Base-by-base conservation (phyloP, 495 filamentous ascomycete species). In the Evernia prunastri region DNA sequence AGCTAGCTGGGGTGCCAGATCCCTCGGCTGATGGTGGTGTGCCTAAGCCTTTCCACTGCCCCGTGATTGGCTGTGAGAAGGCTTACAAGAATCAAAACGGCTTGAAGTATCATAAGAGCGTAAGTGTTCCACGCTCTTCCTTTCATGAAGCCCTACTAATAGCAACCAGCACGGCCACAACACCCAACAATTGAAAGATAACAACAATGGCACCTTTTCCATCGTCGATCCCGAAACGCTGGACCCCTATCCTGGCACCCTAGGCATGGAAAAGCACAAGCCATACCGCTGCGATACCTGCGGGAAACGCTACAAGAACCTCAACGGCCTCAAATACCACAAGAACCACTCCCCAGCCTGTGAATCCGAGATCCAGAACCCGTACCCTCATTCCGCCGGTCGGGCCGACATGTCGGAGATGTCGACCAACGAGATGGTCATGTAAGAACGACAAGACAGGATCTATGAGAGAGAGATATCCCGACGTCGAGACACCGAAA, bases 51-150 rank as follows among this genome's bases (percentile, higher is more conserved):
- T 97, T 96, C 82, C 88, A 89, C 70, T 99, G 94, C 73, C 94
- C 95, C 12, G 94, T 99, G 51, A 96, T 97, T 70, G 94, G 94
- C 23, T 99, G 94, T 72, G 94, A 99, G 74, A 99, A 99, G 80
- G 94, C 94, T 18, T 99, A 99, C 75, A 99, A 99, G 82, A 99
- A 99, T 74, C 94, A 97, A 70, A 99, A 99, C 70, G 94, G 94
- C 39, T 80, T 99, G 39, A 97, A 97, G 81, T 95, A 89, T 63
- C 84, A 86, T 71, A 86, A 86, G 77, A 76, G 82, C 73, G 86
- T 89, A 80, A 76, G 85, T 80, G 27, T 39, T 36, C 47, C 60
- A 40, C 65, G 27, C 58, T 61, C 33, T 31, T 18, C 66, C 49
- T 29, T 45, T 29, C 23, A 54, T 27, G 20, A 31, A 6, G 18